These are phyloP conservation scores for Cynanchum wilfordii DNA, from an alignment of 257 asterid species.

Conservation along the genomic window DNA sequence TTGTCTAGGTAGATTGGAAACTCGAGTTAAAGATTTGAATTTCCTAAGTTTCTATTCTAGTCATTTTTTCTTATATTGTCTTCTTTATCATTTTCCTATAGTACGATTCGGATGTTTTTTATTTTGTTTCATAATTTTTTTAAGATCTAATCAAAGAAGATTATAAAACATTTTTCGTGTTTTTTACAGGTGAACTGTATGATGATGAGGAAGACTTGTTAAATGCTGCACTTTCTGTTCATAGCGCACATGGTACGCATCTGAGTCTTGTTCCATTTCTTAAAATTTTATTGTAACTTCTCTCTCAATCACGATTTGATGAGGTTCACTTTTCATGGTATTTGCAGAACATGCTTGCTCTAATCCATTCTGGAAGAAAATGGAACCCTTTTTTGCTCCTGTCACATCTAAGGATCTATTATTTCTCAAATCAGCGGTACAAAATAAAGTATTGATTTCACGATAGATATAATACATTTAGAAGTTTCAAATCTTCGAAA, in stretches of 20 bases:
- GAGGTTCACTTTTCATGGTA: background rate
- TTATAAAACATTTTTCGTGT: background rate
- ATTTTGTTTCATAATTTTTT: background rate
- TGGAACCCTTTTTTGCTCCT: slow-evolving; percentile 19
- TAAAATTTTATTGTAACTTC: background rate
- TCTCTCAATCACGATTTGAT: background rate
- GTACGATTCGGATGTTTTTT: background rate
- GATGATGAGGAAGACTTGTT: slow-evolving; percentile 12
- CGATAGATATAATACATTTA: background rate
- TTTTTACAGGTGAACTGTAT: slow-evolving; percentile 9
- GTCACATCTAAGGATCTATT: slow-evolving; percentile 2
- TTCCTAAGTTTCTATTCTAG: background rate
- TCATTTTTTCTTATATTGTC: too few species aligned
- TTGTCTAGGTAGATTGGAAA: background rate
- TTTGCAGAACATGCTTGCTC: slow-evolving; percentile 23
- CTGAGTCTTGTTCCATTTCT: background rate
- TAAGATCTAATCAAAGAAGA: background rate
- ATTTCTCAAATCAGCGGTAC: slow-evolving; percentile 10
- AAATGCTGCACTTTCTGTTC: slow-evolving; percentile 15
- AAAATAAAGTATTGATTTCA: background rate
- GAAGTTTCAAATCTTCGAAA: background rate
- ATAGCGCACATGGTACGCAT: slow-evolving; percentile 13
- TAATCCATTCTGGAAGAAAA: slow-evolving; percentile 17
- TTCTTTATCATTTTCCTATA: too few species aligned
- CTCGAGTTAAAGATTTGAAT: background rate